phyloP scores from a whole-genome alignment of 495 filamentous ascomycete species.

The Talaromyces wortmannii region DNA sequence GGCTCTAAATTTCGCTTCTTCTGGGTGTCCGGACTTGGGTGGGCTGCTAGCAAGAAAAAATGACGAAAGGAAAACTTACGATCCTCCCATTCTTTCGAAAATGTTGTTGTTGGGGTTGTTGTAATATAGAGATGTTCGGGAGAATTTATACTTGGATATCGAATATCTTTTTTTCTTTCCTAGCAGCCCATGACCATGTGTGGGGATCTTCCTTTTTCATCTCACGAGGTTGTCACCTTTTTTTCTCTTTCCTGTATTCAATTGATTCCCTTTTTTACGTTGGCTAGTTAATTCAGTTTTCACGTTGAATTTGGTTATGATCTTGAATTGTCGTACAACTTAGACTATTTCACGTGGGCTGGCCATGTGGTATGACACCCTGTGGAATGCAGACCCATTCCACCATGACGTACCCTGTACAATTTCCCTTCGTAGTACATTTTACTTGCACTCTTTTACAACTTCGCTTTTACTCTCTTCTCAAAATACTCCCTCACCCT shows the following conservation, averaged over 20 bases:
- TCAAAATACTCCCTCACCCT: slow-evolving; percentile 52
- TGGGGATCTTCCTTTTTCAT: not conserved
- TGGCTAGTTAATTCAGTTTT: too few relatives aligned
- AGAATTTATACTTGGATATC: not conserved
- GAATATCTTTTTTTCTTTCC: not conserved
- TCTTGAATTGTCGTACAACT: too few relatives aligned
- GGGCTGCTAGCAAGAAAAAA: not conserved
- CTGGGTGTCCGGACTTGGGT: not conserved
- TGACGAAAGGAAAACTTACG: not conserved
- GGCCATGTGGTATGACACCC: not conserved
- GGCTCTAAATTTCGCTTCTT: not conserved
- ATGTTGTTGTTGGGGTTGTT: not conserved
- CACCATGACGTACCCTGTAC: not conserved
- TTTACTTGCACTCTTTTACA: slow-evolving; percentile 22
- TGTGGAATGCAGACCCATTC: not conserved
- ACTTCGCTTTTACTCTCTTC: slow-evolving; percentile 42
- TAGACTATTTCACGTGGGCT: not conserved
- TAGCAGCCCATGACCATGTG: not conserved
- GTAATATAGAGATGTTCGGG: not conserved
- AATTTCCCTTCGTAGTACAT: not conserved
- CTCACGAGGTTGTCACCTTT: not conserved
- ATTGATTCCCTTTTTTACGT: not conserved
- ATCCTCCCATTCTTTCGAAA: not conserved
- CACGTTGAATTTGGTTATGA: too few relatives aligned
- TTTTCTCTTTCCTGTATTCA: slow-evolving; percentile 6